Evolutionary conservation across 2,329 filamentous ascomycete species (phyloP), one percentile per base, ranked within the genome.

Genomic region (Curvularia sp.): DNA sequence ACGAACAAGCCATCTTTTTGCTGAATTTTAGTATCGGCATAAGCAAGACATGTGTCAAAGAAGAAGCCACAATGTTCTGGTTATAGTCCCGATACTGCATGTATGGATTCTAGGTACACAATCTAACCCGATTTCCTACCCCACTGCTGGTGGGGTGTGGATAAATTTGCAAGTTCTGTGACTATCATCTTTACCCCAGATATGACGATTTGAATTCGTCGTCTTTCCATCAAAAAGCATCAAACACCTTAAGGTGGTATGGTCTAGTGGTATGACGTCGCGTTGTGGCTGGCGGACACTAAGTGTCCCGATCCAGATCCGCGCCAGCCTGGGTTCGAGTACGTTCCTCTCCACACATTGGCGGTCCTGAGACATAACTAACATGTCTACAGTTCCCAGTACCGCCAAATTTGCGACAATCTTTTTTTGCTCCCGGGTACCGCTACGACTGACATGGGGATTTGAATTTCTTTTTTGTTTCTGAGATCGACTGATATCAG

Each of bases 191-290:
- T 33, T 4, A 15, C 4, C 12, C 13, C 31, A 15, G 3, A n/a
- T 38, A 38, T 38, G 2, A 38, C 5, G 1, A 1, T 0, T 33
- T 20, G 13, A 26, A 26, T 43, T 26, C 26, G 33, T n/a, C 24
- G 15, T n/a, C 13, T 18, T 49, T 39, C 22, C 58, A 62, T 61
- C 57, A 61, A 62, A 48, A 41, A 43, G 24, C 22, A 44, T 44
- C 42, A 44, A 55, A 39, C 49, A 55, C 49, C 57, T 39, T 42
- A 60, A n/a, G 61, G 64, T 66, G 66, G 63, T 69, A 64, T 69
- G 65, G 66, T 68, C 67, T 70, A 70, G 67, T 66, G 67, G 67
- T 70, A 70, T 70, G 67, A 70, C 67, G 67, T 70, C 67, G 67
- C 67, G 67, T 70, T 70, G 67, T 70, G 67, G 67, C 63, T 69